phyloP scores from a whole-genome alignment of 257 asterid species.

The Fraxinus quadrangulata region DNA sequence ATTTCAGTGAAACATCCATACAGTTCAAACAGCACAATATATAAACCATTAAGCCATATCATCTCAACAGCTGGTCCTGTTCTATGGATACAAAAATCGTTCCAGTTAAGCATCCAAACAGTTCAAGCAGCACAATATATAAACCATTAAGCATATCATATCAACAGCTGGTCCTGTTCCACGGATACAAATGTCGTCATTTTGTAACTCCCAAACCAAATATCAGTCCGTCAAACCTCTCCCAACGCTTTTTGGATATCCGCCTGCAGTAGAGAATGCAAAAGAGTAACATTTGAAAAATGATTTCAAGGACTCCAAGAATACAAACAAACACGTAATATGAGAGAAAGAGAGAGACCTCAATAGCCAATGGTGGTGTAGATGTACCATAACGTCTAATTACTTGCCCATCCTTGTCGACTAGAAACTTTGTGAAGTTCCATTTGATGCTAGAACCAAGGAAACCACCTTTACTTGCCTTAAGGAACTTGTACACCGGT shows the following conservation, averaged over 20 bases:
- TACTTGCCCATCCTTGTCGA: slow-evolving; percentile 50
- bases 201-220: neutral
- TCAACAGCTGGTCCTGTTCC: neutral
- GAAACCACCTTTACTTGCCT: slow-evolving; percentile 41
- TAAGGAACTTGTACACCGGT: slow-evolving; percentile 48
- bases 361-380: slow-evolving; percentile 42
- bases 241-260: slow-evolving; percentile 43
- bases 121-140: neutral
- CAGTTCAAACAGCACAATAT: neutral
- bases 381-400: slow-evolving; percentile 40
- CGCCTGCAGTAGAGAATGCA: slow-evolving; percentile 25
- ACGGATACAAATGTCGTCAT: neutral
- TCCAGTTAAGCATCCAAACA: neutral
- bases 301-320: neutral
- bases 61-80: neutral
- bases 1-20: neutral
- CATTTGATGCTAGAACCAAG: slow-evolving; percentile 47
- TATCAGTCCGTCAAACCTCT: slow-evolving; percentile 21
- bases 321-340: neutral
- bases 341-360: slow-evolving; percentile 34
- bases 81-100: neutral
- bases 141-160: neutral
- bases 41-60: neutral
- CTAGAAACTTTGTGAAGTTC: slow-evolving; percentile 59
- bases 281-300: slow-evolving; percentile 2